phyloP scores from a whole-genome alignment of 768 basidiomycete species.

The Kwoniella sp. region DNA sequence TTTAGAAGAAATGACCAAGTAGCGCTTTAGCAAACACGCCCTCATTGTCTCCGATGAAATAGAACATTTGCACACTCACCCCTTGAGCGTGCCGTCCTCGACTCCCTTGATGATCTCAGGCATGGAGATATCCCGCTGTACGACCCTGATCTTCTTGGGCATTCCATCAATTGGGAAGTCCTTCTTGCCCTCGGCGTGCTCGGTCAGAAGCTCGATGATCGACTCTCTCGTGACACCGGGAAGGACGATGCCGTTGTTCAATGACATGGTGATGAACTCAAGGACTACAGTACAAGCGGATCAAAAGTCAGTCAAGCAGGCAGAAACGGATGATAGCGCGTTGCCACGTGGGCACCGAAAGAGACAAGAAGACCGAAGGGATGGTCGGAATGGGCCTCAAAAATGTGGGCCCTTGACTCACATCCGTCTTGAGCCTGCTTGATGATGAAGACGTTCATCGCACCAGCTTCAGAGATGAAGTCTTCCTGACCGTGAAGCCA shows the following conservation, averaged over 20 bases:
- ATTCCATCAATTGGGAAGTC: slow-evolving; percentile 38
- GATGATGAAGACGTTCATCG: slow-evolving; percentile 51
- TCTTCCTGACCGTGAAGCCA: slow-evolving; percentile 49
- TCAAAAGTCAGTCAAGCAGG: too few species aligned
- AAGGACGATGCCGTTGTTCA: slow-evolving; percentile 49
- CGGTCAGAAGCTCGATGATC: slow-evolving; percentile 39
- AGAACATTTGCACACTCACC: slow-evolving; percentile 25
- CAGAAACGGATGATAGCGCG: too few species aligned
- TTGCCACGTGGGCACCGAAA: too few species aligned
- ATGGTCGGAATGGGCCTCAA: too few species aligned
- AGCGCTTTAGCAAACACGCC: too few species aligned
- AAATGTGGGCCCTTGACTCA: too few species aligned
- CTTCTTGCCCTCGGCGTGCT: slow-evolving; percentile 37
- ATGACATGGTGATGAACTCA: slow-evolving; percentile 50
- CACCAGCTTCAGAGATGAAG: slow-evolving; percentile 49
- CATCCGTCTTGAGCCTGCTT: slow-evolving; percentile 48
- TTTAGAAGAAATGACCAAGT: too few species aligned
- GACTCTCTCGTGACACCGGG: slow-evolving; percentile 50
- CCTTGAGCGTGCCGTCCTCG: slow-evolving; percentile 42
- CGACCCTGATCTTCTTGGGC: slow-evolving; percentile 43
- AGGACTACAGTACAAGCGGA: slow-evolving; percentile 25
- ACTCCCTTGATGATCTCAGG: slow-evolving; percentile 38
- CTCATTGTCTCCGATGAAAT: too few species aligned
- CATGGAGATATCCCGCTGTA: slow-evolving; percentile 49
- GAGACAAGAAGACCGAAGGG: too few species aligned